A percentile compares a stretch with the other conserved stretches of the same genome.
Evolutionary conservation across 2,329 filamentous ascomycete species (phyloP).

Genomic region (Arthrobotrys iridis): DNA sequence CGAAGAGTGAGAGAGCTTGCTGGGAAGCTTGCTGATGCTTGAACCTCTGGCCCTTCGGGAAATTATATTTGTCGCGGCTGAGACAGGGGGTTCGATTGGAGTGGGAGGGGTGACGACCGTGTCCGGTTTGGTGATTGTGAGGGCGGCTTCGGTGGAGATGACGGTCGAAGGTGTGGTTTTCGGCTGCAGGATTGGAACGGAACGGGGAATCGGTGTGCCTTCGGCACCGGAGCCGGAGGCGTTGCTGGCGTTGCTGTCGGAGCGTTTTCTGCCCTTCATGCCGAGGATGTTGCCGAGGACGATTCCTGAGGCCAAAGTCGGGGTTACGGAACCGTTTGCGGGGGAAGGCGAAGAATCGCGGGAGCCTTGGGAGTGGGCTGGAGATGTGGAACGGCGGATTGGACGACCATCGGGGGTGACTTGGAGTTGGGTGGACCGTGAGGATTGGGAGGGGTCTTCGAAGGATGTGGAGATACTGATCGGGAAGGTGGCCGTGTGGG

Average conservation of each 20-base stretch:
- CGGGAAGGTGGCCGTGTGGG: conserved; percentile 48
- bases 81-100: conserved; percentile 42
- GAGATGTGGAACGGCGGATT: conserved; percentile 45
- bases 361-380: conserved; percentile 36
- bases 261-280: conserved; percentile 42
- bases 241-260: conserved; percentile 43
- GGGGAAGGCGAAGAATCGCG: conserved; percentile 45
- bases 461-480: conserved; percentile 52
- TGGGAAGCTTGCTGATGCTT: conserved; percentile 48
- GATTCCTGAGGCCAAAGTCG: conserved; percentile 47
- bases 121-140: conserved; percentile 41
- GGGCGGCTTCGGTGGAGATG: conserved; percentile 20
- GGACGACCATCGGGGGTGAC: conserved; percentile 46
- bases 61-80: conserved; percentile 38
- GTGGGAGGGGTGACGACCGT: conserved; percentile 50
- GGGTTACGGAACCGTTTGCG: conserved; percentile 18
- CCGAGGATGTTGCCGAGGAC: conserved; percentile 46
- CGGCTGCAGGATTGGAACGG: conserved; percentile 19
- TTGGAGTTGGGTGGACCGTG: conserved; percentile 42
- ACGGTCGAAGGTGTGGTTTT: conserved; percentile 9
- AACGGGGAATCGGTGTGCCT: conserved; percentile 25
- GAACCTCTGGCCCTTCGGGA: conserved; percentile 42
- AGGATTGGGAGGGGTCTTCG: conserved; percentile 42
- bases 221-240: conserved; percentile 40
- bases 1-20: conserved; percentile 51